These are phyloP conservation scores for Hypomontagnella monticulosa DNA, from an alignment of 495 filamentous ascomycete species.

Conservation along the genomic window DNA sequence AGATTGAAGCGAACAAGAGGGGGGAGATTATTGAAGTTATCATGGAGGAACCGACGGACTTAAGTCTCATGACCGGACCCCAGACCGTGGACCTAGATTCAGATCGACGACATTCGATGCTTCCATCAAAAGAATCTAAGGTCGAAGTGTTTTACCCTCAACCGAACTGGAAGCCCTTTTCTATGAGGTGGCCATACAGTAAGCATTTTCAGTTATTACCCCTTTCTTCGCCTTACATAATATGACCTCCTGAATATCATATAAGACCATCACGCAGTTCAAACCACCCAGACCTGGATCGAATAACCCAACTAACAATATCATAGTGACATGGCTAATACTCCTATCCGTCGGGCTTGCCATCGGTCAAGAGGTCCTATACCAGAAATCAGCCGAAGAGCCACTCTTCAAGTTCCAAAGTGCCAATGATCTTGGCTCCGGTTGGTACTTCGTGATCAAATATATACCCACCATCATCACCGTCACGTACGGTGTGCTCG, in stretches of 20 bases:
- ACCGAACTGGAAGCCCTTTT: constrained; percentile 77
- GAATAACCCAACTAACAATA: not conserved
- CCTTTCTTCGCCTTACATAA: not conserved
- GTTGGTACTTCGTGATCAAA: constrained; percentile 73
- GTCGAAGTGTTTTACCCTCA: constrained; percentile 63
- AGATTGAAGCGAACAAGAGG: constrained; percentile 61
- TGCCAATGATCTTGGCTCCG: constrained; percentile 60
- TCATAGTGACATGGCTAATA: constrained; percentile 51
- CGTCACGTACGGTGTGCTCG: constrained; percentile 74
- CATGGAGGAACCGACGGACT: constrained; percentile 50
- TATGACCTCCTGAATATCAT: not conserved
- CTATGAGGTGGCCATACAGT: constrained; percentile 74
- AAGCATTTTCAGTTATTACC: constrained; percentile 9
- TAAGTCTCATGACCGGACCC: constrained; percentile 56
- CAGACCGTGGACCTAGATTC: constrained; percentile 16
- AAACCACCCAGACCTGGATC: not conserved
- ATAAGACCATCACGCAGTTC: too few species aligned
- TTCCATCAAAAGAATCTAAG: constrained; percentile 40
- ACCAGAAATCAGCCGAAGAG: constrained; percentile 60
- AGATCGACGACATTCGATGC: constrained; percentile 39
- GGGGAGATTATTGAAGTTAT: constrained; percentile 63
- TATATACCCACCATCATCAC: constrained; percentile 75
- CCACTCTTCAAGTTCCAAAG: constrained; percentile 61
- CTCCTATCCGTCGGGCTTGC: constrained; percentile 65
- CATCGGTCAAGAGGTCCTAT: constrained; percentile 67